A percentile compares a stretch with the other conserved stretches of the same genome.
Conservation (phyloP, 768 basidiomycete genomes). For the Paxillus rubicundulus region DNA sequence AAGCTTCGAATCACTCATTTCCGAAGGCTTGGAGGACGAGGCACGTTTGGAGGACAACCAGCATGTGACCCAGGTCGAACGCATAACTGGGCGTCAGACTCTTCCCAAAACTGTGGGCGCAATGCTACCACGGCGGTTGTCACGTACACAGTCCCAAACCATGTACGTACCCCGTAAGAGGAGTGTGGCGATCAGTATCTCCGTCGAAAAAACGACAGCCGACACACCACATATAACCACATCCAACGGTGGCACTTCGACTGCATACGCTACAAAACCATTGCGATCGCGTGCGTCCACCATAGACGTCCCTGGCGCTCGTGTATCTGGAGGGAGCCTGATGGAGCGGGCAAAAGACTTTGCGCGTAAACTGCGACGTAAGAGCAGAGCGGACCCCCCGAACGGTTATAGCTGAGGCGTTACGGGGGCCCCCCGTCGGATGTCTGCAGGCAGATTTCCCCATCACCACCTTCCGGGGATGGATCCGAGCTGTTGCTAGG, state of each 20-base stretch:
- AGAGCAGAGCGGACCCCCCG: slow-evolving; percentile 23
- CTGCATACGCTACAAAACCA: slow-evolving; percentile 19
- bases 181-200: slow-evolving; percentile 45
- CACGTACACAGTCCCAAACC: slow-evolving; percentile 40
- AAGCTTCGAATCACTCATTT: slow-evolving; percentile 45
- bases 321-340: slow-evolving; percentile 25
- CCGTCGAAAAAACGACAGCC: slow-evolving; percentile 44
- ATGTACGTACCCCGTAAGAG: slow-evolving; percentile 31
- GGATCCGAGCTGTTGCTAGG: slow-evolving; percentile 28
- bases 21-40: slow-evolving; percentile 33
- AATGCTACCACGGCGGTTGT: slow-evolving; percentile 46
- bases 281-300: slow-evolving; percentile 38
- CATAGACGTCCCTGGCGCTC: slow-evolving; percentile 25
- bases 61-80: slow-evolving; percentile 49
- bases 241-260: slow-evolving; percentile 12
- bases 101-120: slow-evolving; percentile 42
- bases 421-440: slow-evolving; percentile 16
- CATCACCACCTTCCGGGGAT: not conserved
- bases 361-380: slow-evolving; percentile 44
- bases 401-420: slow-evolving; percentile 10
- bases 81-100: slow-evolving; percentile 42
- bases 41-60: slow-evolving; percentile 39
- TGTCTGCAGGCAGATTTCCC: not conserved
- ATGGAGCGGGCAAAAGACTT: slow-evolving; percentile 40
- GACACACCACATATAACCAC: slow-evolving; percentile 8